Evolutionary conservation across 345 rosid genomes (phyloP).

Genomic region (Hibiscus mutabilis): DNA sequence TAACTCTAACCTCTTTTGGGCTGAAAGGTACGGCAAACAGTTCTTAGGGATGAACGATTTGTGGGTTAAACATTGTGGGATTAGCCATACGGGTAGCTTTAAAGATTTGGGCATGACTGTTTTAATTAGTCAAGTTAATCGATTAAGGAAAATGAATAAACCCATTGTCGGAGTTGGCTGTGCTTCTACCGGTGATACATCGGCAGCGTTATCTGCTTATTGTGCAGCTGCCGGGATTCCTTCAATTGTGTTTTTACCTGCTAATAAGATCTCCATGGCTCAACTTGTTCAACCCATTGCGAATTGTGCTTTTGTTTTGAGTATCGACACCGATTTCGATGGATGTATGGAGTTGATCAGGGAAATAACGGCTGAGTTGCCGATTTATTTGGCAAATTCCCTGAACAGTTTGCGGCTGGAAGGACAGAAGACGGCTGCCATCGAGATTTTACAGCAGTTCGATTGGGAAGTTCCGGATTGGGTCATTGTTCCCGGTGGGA

Average conservation of each 20-base stretch:
- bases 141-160: conserved; percentile 53
- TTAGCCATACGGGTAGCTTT: conserved; percentile 87
- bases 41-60: conserved; percentile 73
- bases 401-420: conserved; percentile 78
- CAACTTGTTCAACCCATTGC: conserved; percentile 93
- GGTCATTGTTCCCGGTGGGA: conserved; percentile 93
- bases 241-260: conserved; percentile 75
- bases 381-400: conserved; percentile 78
- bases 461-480: conserved; percentile 94
- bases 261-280: conserved; percentile 79
- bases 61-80: conserved; percentile 94
- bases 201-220: conserved; percentile 80
- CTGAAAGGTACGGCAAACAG: conserved; percentile 72
- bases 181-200: conserved; percentile 88
- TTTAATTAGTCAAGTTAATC: conserved; percentile 82
- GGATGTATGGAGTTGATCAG: conserved; percentile 86
- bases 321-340: conserved; percentile 85
- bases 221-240: conserved; percentile 94
- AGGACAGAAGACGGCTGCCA: conserved; percentile 87
- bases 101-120: conserved; percentile 95
- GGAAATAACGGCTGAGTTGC: conserved; percentile 70
- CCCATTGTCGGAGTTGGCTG: conserved; percentile 87
- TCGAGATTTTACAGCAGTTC: conserved; percentile 89
- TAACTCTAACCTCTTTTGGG: conserved; percentile 84
- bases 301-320: conserved; percentile 80